These are phyloP conservation scores for Xylaria polymorpha DNA, from an alignment of 2,329 filamentous ascomycete genomes.

Conservation along the genomic window DNA sequence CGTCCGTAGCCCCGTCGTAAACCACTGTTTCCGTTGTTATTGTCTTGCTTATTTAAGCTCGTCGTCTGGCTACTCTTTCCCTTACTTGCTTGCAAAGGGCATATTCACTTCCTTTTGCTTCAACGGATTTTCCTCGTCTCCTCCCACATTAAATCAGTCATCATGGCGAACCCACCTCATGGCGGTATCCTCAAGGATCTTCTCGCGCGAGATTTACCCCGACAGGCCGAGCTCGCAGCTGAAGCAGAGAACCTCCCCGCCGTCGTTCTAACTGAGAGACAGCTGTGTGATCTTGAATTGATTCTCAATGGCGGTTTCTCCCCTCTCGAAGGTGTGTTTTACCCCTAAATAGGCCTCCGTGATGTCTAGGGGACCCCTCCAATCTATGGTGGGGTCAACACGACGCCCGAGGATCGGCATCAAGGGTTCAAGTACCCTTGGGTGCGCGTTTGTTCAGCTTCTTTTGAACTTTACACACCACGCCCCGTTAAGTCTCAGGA, in stretches of 20 bases:
- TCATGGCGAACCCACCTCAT: conserved; percentile 78
- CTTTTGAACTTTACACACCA: conserved; percentile 1
- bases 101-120: conserved; percentile 12
- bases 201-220: conserved; percentile 88
- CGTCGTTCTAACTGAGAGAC: conserved; percentile 87
- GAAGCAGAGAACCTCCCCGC: conserved; percentile 91
- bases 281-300: conserved; percentile 97
- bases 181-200: conserved; percentile 98
- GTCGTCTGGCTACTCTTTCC: conserved; percentile 20
- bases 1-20: conserved; percentile 10
- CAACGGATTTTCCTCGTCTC: conserved; percentile 2
- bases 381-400: conserved; percentile 27
- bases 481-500: neutral
- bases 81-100: conserved; percentile 1
- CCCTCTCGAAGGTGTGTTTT: conserved; percentile 85
- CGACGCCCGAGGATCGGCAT: conserved; percentile 15
- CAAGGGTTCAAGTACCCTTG: conserved; percentile 15
- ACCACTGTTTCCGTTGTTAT: conserved; percentile 3
- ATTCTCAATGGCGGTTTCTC: conserved; percentile 98
- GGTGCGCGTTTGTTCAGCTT: neutral
- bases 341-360: neutral
- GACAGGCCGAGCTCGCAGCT: conserved; percentile 79
- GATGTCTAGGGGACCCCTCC: conserved; percentile 20
- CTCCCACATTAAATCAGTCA: conserved; percentile 42
- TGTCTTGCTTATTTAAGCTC: conserved; percentile 27